Base-by-base conservation (phyloP, 495 filamentous ascomycete genomes). In the Tetracladium setigerum region DNA sequence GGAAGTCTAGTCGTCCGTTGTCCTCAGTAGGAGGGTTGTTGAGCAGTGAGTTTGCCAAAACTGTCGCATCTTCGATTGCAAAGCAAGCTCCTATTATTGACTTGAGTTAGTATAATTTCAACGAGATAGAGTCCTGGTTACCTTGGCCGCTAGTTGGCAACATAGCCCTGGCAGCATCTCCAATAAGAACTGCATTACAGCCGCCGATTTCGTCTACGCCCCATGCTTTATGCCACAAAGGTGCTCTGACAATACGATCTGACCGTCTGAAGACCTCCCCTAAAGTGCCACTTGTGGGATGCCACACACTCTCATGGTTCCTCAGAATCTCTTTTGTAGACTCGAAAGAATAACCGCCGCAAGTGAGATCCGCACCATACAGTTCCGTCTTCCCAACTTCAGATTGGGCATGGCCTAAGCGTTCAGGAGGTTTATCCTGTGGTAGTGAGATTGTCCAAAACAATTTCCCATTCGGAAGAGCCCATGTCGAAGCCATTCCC, bases 141-240 rank as follows among this genome's bases (percentile, higher is more conserved):
- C 72, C 72, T 54, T 74, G 69, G 5, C 71, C 72, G 5, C 66
- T 68, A 10, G 56, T 69, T 7, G 70, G 55, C 8, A 69, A 66
- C 15, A 73, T 56, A 0, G 68, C 62, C 55, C 73, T 69, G 2
- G 70, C 67, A 17, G 72, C 72, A 54, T 75, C 53, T 1, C 53
- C 53, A 31, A 55, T 49, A 6, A 55, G 22, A 12, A 52, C 56
- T 30, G 40, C 14, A 39, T 59, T 50, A 11, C 18, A 38, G 14
- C 41, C 44, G 7, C 35, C 39, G 13, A 57, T 56, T 32, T 62
- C 55, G 9, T 39, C 30, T 7, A 18, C 38, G 12, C 40, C 38
- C 18, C 52, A 62, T 1, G 52, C 55, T 0, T 42, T 30, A 17
- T 58, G 52, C 38, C 49, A 56, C 1, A 62, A 14, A 18, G 52